Conservation (phyloP, 2,329 filamentous ascomycete species). For the Neurospora crassa region DNA sequence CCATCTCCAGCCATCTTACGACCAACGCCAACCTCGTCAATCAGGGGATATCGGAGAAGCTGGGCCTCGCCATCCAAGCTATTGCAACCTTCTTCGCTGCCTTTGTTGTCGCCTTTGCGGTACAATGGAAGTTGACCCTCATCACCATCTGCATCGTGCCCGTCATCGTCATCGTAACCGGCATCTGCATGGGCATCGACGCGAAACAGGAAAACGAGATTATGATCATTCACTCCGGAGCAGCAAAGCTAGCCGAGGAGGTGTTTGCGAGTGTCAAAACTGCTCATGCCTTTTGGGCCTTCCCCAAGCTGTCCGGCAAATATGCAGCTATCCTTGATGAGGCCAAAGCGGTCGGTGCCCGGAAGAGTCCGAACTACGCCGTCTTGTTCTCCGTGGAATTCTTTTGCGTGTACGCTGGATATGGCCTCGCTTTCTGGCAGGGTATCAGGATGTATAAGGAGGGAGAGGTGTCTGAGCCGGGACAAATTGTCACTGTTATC, state of each 20-base stretch:
- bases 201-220: conserved; percentile 33
- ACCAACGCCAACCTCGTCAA: conserved; percentile 29
- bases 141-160: conserved; percentile 37
- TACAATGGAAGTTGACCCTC: conserved; percentile 31
- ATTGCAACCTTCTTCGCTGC: conserved; percentile 25
- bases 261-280: conserved; percentile 38
- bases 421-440: conserved; percentile 42
- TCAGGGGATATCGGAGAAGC: conserved; percentile 26
- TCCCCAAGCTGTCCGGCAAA: conserved; percentile 30
- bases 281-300: conserved; percentile 41
- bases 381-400: conserved; percentile 36
- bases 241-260: conserved; percentile 38
- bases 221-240: conserved; percentile 32
- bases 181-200: conserved; percentile 29
- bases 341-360: conserved; percentile 28
- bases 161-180: conserved; percentile 30
- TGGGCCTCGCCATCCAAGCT: conserved; percentile 25
- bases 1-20: conserved; percentile 30
- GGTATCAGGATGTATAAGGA: conserved; percentile 35
- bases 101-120: conserved; percentile 26
- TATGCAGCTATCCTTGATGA: conserved; percentile 33
- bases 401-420: conserved; percentile 37
- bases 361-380: conserved; percentile 34
- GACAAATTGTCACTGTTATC: conserved; percentile 38
- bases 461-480: conserved; percentile 35